These are phyloP conservation scores for Xylaria sp. DNA, from an alignment of 2,329 filamentous ascomycete genomes.

Conservation along the genomic window DNA sequence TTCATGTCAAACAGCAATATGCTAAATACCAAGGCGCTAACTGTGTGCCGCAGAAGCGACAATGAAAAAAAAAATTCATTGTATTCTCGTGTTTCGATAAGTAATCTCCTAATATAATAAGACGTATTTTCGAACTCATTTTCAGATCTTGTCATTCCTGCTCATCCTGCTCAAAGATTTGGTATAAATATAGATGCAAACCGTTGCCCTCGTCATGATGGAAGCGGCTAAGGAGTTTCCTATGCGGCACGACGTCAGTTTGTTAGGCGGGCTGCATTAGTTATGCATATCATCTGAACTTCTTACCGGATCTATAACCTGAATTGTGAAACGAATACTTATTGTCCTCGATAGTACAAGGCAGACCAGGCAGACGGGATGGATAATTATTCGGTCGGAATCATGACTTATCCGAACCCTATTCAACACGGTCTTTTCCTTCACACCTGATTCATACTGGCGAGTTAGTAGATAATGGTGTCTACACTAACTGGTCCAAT, in stretches of 20 bases:
- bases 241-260: conserved; percentile 14
- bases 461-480: background rate
- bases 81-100: background rate
- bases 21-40: background rate
- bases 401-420: background rate
- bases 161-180: background rate
- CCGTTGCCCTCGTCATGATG: background rate
- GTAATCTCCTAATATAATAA: background rate
- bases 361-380: background rate
- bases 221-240: background rate
- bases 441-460: background rate
- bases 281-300: conserved; percentile 1
- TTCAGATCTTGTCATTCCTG: background rate
- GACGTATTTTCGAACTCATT: background rate
- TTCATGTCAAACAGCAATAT: background rate
- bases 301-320: background rate
- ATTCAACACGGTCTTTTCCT: background rate
- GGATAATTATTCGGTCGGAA: background rate
- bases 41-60: background rate
- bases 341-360: no score
- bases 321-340: background rate
- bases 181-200: background rate
- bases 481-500: background rate
- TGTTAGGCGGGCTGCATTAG: background rate
- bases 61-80: background rate